Evolutionary conservation across 2,329 filamentous ascomycete genomes (phyloP).

Genomic region (Fusarium protoensiforme): DNA sequence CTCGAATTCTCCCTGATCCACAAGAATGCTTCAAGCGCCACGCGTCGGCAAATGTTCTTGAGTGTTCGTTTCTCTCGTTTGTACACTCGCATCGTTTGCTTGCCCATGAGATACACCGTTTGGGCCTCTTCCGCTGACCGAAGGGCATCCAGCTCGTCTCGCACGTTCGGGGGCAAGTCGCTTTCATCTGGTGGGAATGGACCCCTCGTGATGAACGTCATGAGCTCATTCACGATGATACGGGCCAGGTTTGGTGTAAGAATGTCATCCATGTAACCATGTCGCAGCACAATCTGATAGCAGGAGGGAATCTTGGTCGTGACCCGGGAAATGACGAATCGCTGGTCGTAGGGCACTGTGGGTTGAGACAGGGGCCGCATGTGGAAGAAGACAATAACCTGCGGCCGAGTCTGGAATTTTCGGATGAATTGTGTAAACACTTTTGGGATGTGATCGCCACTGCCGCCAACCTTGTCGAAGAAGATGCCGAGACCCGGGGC

Average conservation of each 20-base stretch:
- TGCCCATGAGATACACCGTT: conserved; percentile 68
- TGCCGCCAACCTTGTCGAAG: conserved; percentile 81
- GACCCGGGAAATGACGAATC: conserved; percentile 58
- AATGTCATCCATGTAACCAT: conserved; percentile 79
- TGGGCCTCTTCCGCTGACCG: conserved; percentile 58
- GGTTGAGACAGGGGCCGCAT: conserved; percentile 72
- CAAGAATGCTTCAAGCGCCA: conserved; percentile 66
- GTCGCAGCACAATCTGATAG: conserved; percentile 75
- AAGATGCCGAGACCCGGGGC: conserved; percentile 75
- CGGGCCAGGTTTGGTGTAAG: conserved; percentile 71
- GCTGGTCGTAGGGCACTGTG: conserved; percentile 59
- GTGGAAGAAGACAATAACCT: conserved; percentile 80
- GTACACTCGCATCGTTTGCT: conserved; percentile 65
- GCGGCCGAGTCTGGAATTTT: conserved; percentile 75
- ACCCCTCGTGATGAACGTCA: conserved; percentile 61
- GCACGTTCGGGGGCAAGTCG: conserved; percentile 38
- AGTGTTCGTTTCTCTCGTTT: conserved; percentile 53
- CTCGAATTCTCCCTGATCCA: conserved; percentile 75
- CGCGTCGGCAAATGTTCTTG: conserved; percentile 52
- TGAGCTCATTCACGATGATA: conserved; percentile 67
- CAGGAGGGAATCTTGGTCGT: conserved; percentile 65
- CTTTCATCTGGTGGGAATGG: conserved; percentile 39
- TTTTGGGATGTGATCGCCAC: conserved; percentile 57
- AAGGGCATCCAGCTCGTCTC: conserved; percentile 56
- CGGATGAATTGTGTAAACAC: conserved; percentile 76